phyloP scores from a whole-genome alignment of 1,284 basidiomycete species.

The Pascua guehoae region DNA sequence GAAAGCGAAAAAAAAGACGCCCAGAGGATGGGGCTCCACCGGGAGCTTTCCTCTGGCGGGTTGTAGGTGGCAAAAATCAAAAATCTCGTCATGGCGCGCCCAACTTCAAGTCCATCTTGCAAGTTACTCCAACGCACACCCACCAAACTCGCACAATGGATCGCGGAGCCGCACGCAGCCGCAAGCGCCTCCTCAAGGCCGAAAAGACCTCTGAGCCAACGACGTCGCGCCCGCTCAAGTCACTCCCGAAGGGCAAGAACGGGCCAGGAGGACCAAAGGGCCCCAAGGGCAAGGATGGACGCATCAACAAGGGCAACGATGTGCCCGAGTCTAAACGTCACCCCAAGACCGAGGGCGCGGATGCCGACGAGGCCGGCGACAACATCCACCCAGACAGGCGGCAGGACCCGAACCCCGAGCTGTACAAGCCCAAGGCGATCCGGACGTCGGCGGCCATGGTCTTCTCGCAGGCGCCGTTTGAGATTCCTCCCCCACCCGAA shows the following conservation, averaged over 20 bases:
- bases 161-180: slow-evolving; percentile 42
- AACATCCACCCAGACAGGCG: slow-evolving; percentile 2
- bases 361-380: no score
- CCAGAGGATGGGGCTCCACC: no score
- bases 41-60: no score
- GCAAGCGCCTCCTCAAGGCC: slow-evolving; percentile 23
- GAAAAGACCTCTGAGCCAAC: slow-evolving; percentile 1
- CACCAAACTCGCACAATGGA: no score
- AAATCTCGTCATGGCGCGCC: no score
- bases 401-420: slow-evolving; percentile 26
- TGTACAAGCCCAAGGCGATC: slow-evolving; percentile 43
- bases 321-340: neutral
- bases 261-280: neutral
- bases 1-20: no score
- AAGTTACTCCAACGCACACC: no score
- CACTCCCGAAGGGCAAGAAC: neutral
- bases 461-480: slow-evolving; percentile 30
- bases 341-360: neutral
- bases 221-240: slow-evolving; percentile 3
- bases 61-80: no score
- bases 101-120: no score
- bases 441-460: slow-evolving; percentile 35
- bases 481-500: slow-evolving; percentile 31
- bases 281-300: slow-evolving; percentile 2
- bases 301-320: neutral